Base-by-base conservation (phyloP, 2,329 filamentous ascomycete genomes). In the Colletotrichum destructivum region DNA sequence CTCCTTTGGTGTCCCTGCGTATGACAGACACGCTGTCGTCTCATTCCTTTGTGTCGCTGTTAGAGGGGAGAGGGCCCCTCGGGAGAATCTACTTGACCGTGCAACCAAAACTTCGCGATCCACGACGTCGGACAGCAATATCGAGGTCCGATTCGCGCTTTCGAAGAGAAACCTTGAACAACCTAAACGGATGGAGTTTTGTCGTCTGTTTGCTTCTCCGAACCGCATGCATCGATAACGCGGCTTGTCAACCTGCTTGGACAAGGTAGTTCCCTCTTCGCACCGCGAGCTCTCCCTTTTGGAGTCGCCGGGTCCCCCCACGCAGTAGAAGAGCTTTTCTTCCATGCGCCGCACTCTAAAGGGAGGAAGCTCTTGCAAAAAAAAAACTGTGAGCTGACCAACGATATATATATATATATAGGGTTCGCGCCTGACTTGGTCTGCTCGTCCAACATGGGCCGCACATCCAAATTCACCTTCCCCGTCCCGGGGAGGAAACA, bases 391-490 rank as follows among this genome's bases (percentile, higher is more conserved):
- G 26, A 42, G 54, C 69, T 71, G 69, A 71, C 65, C 40, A 23
- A 46, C 52, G 18, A 40, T 35, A 62, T 46, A 55, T 57, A 73
- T 2, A 40, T 35, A 59, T 46, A 55, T 57, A 73, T n/a, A n/a
- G 71, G 57, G 49, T 55, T 62, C 54, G 51, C 57, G 11, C 44
- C 52, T n/a, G 61, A 47, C 52, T 49, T 26, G 11, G 51, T 40
- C 31, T 23, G 47, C 57, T 59, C 66, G 46, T 64, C 70, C 31
- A 75, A 63, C 31, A 85, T 85, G 84, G 81, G 80, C 59, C 78
- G 79, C 67, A 80, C 77, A 69, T 82, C 81, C 31, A 86, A 84
- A 69, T 88, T 88, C 74, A 83, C 79, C 49, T 88, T 88, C 62
- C 82, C 85, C 40, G 77, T 88, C 18, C 82, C 86, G 63, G 83